Evolutionary conservation across 805 yeast genomes (phyloP), one percentile per base, ranked within the genome.

Genomic region (Saturnispora dispora): DNA sequence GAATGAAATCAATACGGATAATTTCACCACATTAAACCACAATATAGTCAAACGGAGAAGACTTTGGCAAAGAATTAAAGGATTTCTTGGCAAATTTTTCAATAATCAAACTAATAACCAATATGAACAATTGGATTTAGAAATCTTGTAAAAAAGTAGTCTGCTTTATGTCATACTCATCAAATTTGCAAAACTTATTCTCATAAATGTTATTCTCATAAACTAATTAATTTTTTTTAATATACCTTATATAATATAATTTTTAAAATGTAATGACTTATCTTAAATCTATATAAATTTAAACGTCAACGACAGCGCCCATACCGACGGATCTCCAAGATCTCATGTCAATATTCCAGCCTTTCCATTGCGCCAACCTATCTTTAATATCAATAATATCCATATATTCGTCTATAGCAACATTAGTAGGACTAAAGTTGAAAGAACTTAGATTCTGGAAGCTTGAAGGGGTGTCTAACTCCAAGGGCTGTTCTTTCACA

Each of bases 261-360:
- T 36, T 17, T 36, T n/a, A 17, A 36, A 7, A 36, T 36, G 7
- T 15, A 11, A 42, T 17, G 28, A 44, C 20, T 44, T 5, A 32
- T n/a, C 17, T 18, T 20, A 10, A 6, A 20, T n/a, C n/a, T 35
- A 45, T 13, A 15, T 8, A 17, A 45, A 13, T 27, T 47, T 47
- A 47, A 18, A 47, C 45, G 28, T 48, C 51, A 6, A 48, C 41
- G 2, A 48, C 47, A 10, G 86, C 82, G 2, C 89, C 89, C 48
- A 76, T 69, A 1, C 88, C 88, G 17, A 79, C 71, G 48, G 82
- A 77, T 61, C 84, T 75, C 97, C 97, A 90, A 13, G 64, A 59
- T 25, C 87, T 75, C 95, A 90, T 86, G 61, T 90, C 96, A 3
- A 88, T 76, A 61, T 84, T 88, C 89, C 90, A 90, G 46, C 79